Percentiles rank a stretch among this genome's conserved stretches.
Evolutionary conservation across 805 yeast species (phyloP).

Genomic region (Yarrowia keelungensis): DNA sequence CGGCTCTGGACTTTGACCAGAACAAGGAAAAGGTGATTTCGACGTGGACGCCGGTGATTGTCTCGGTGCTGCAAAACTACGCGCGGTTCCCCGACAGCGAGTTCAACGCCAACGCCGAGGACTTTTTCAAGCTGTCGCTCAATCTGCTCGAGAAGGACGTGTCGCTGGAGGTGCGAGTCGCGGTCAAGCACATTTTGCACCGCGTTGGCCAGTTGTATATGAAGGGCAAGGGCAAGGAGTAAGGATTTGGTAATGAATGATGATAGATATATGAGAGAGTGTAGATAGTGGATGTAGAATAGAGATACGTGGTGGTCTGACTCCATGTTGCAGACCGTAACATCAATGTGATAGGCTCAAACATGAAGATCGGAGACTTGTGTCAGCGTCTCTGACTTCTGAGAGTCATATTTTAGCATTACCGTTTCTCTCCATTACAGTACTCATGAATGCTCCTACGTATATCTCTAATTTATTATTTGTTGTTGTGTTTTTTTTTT

Average conservation of each 20-base stretch:
- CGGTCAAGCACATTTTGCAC: conserved; percentile 49
- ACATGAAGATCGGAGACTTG: no score
- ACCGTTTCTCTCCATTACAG: no score
- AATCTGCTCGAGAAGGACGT: conserved; percentile 51
- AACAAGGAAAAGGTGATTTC: conserved; percentile 76
- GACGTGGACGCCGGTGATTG: conserved; percentile 92
- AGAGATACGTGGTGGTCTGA: no score
- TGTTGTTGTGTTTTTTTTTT: no score
- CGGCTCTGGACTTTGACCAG: conserved; percentile 61
- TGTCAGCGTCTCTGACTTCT: no score
- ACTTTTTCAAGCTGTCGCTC: conserved; percentile 47
- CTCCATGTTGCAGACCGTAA: no score
- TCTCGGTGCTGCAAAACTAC: conserved; percentile 84
- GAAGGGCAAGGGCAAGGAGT: conserved; percentile 36
- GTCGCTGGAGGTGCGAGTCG: conserved; percentile 49
- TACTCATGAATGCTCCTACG: no score
- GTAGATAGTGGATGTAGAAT: not conserved
- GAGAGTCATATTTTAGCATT: no score
- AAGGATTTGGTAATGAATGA: conserved; percentile 2
- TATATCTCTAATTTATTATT: no score
- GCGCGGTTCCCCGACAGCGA: conserved; percentile 66
- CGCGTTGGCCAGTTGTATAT: conserved; percentile 57
- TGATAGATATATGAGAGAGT: conserved; percentile 1
- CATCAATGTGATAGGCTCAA: no score
- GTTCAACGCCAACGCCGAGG: conserved; percentile 46